These are phyloP conservation scores for Saccharomycopsis malanga DNA, from an alignment of 805 yeast genomes.

Conservation along the genomic window DNA sequence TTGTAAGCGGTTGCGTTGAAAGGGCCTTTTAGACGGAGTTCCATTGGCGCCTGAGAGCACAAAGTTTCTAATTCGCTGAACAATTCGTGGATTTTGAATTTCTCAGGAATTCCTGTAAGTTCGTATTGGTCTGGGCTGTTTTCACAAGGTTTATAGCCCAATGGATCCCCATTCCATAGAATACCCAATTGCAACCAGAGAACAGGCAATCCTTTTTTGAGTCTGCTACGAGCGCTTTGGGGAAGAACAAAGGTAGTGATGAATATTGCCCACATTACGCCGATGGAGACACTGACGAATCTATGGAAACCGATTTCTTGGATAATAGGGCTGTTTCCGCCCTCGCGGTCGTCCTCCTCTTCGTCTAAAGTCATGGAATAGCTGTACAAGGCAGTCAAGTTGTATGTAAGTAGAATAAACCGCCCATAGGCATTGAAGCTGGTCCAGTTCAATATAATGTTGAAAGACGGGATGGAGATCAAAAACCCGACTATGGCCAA, in stretches of 20 bases:
- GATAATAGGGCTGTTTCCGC: slow-evolving; percentile 61
- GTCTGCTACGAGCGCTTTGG: slow-evolving; percentile 63
- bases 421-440: slow-evolving; percentile 54
- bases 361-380: slow-evolving; percentile 58
- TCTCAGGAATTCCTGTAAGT: slow-evolving; percentile 20
- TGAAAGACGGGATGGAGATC: slow-evolving; percentile 35
- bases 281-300: slow-evolving; percentile 62
- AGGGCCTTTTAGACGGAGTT: slow-evolving; percentile 65
- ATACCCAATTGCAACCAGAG: slow-evolving; percentile 79
- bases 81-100: slow-evolving; percentile 35
- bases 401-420: slow-evolving; percentile 67
- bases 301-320: slow-evolving; percentile 74
- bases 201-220: slow-evolving; percentile 57
- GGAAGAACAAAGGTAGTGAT: slow-evolving; percentile 65
- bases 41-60: slow-evolving; percentile 67
- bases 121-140: not conserved
- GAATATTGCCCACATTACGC: slow-evolving; percentile 69
- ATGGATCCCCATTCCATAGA: slow-evolving; percentile 71
- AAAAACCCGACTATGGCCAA: slow-evolving; percentile 43
- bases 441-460: slow-evolving; percentile 63
- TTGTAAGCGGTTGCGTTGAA: slow-evolving; percentile 52
- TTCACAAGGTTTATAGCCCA: slow-evolving; percentile 34
- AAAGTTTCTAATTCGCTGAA: slow-evolving; percentile 54
- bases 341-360: slow-evolving; percentile 51
- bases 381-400: slow-evolving; percentile 70